These are phyloP conservation scores for Boletus vermiculosoides DNA, from an alignment of 768 basidiomycete species.

Conservation along the genomic window DNA sequence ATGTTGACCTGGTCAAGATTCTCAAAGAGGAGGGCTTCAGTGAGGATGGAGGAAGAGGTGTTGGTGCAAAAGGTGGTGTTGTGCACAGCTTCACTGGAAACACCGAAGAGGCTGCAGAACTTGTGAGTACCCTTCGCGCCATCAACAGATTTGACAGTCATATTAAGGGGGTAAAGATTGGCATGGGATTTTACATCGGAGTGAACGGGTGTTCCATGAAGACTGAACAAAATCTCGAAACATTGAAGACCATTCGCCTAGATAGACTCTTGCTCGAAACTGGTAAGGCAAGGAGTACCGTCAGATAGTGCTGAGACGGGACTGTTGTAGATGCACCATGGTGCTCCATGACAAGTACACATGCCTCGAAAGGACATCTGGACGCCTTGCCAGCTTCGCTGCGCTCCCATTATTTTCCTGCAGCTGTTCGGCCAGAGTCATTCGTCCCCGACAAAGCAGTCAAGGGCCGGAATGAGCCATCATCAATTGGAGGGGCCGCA, in stretches of 20 bases:
- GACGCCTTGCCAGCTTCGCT: constrained; percentile 46
- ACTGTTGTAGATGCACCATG: constrained; percentile 58
- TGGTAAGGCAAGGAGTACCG: constrained; percentile 39
- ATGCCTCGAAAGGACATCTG: constrained; percentile 56
- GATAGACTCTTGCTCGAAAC: constrained; percentile 72
- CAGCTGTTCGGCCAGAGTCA: constrained; percentile 51
- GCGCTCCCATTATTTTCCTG: constrained; percentile 50
- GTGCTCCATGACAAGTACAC: constrained; percentile 68
- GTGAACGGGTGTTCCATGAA: constrained; percentile 80
- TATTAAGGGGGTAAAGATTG: constrained; percentile 43
- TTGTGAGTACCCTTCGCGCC: constrained; percentile 45
- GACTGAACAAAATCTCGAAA: constrained; percentile 60
- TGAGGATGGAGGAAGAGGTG: constrained; percentile 48
- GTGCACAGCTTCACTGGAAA: constrained; percentile 83
- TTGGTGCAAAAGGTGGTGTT: constrained; percentile 69
- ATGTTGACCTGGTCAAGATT: constrained; percentile 63
- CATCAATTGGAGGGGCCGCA: constrained; percentile 63
- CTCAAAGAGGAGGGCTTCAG: constrained; percentile 66
- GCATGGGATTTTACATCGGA: constrained; percentile 62
- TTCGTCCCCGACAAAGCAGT: constrained; percentile 60
- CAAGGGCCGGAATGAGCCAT: constrained; percentile 79
- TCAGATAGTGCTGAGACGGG: not conserved
- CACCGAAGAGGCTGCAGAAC: constrained; percentile 56
- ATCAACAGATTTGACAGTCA: not conserved
- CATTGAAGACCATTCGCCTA: constrained; percentile 53